These are phyloP conservation scores for Podospora pseudocomata DNA, from an alignment of 495 filamentous ascomycete genomes.

Conservation along the genomic window DNA sequence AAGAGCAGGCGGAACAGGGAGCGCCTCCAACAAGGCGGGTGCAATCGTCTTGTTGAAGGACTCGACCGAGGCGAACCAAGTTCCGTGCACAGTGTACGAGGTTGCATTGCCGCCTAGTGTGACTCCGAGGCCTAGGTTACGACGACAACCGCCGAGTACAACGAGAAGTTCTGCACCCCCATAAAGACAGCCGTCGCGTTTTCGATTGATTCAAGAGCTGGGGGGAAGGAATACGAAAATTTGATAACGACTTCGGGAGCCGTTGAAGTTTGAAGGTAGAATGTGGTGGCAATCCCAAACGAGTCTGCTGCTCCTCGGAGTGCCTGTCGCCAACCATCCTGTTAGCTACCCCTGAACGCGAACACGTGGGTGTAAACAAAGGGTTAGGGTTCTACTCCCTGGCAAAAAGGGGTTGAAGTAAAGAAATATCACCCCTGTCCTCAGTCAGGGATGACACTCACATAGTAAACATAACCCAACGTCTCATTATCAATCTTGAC, in stretches of 20 bases:
- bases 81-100: slow-evolving; percentile 16
- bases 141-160: slow-evolving; percentile 17
- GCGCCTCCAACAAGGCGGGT: slow-evolving; percentile 7
- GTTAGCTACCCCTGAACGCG: neutral
- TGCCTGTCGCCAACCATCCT: slow-evolving; percentile 30
- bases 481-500: slow-evolving; percentile 38
- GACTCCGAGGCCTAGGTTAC: slow-evolving; percentile 16
- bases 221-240: slow-evolving; percentile 22
- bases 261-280: slow-evolving; percentile 49
- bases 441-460: slow-evolving; percentile 17
- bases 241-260: slow-evolving; percentile 49
- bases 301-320: slow-evolving; percentile 58
- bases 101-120: slow-evolving; percentile 11
- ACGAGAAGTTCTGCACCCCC: slow-evolving; percentile 11
- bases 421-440: neutral
- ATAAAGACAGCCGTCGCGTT: slow-evolving; percentile 4
- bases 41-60: slow-evolving; percentile 15
- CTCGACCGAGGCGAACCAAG: slow-evolving; percentile 11
- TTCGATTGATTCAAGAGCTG: neutral
- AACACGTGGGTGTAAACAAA: neutral
- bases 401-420: neutral
- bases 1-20: neutral
- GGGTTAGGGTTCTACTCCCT: neutral
- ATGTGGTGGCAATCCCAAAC: slow-evolving; percentile 55
- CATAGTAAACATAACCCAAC: slow-evolving; percentile 52